Base-by-base conservation (phyloP, 768 basidiomycete species). In the Leccinum aurantiacum region DNA sequence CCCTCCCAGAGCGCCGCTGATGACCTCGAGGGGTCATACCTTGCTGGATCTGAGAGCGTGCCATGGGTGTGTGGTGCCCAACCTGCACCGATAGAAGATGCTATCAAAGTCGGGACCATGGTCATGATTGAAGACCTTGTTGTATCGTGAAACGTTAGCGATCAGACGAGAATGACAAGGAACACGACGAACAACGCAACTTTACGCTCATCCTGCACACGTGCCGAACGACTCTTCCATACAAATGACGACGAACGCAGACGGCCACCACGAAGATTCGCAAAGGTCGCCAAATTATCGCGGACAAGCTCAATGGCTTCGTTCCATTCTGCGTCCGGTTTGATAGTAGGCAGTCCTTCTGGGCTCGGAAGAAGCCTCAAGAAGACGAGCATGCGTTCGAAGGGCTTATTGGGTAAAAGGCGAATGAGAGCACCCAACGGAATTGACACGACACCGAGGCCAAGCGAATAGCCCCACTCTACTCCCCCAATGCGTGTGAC, bases 401-500 rank as follows among this genome's bases (percentile, higher is more conserved):
- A 86, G 0, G 93, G 91, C 35, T 68, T 82, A 67, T 89, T 94
- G 51, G 96, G 96, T 29, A 95, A 72, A 22, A 86, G 74, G 47
- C 96, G 91, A 60, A 95, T 82, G 62, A 94, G 68, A 38, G 79
- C 87, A 55, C 93, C 97, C 66, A 96, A 81, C 5, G 96, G 97
- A 49, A 98, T 85, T 10, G 97, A 89, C 51, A 94, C 84, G 47
- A 89, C 62, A 37, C 96, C 97, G 35, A 98, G 82, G 53, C 93
- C 88, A 41, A 99, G 77, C 1, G 92, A 91, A 64, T 98, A 92
- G 56, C 86, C 95, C 97, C 97, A 99, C 73, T 96, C 93, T 44
- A 84, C 85, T 9, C 90, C 93, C 41, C 78, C 77, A 54, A 98
- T 86, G 8, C 71, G 80, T 1, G 85, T 88, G 9, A 98, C 96